Evolutionary conservation across 2,329 filamentous ascomycete species (phyloP), one percentile per base, ranked within the genome.

Genomic region (Aureobasidium leucospermi): DNA sequence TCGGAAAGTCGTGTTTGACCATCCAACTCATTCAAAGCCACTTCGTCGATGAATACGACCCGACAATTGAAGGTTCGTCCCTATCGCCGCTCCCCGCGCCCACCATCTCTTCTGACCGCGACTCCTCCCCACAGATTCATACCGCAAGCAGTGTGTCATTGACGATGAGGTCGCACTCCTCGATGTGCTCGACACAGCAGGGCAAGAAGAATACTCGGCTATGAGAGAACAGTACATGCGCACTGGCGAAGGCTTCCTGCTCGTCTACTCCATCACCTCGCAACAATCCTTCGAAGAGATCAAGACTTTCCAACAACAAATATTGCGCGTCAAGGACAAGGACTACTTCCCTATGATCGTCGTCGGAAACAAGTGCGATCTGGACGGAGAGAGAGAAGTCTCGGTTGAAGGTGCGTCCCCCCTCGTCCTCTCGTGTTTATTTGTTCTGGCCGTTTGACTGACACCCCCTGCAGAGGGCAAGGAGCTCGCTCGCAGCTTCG

Each of bases 211-310:
- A 79, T 99, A 97, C 81, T 96, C 92, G 60, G 94, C 94, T 58
- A 97, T 99, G 94, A 85, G 94, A 73, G 94, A 99, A 80, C 94
- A 97, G 79, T 99, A 97, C 83, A 99, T 99, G 93, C 87, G 94
- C 70, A 97, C 93, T 28, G 94, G 94, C 73, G 94, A 99, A 78
- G 94, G 94, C 58, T 99, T 99, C 78, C 79, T 99, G 71, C 86
- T 99, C 57, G 91, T 97, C 70, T 97, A 97, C 82, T 96, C 92
- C 67, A 99, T 99, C 79, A 96, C 90, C 60, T 96, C 93, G 71
- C 85, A 92, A 71, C 92, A 96, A 77, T 96, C 90, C 70, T 97
- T 96, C 71, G 93, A 99, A 74, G 94, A 99, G 79, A 97, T 99
- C 75, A 88, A 91, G 77, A 96, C 91, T 51, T 97, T 97, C 78